Conservation (phyloP, 2,329 filamentous ascomycete species). For the Periglandula ipomoeae region DNA sequence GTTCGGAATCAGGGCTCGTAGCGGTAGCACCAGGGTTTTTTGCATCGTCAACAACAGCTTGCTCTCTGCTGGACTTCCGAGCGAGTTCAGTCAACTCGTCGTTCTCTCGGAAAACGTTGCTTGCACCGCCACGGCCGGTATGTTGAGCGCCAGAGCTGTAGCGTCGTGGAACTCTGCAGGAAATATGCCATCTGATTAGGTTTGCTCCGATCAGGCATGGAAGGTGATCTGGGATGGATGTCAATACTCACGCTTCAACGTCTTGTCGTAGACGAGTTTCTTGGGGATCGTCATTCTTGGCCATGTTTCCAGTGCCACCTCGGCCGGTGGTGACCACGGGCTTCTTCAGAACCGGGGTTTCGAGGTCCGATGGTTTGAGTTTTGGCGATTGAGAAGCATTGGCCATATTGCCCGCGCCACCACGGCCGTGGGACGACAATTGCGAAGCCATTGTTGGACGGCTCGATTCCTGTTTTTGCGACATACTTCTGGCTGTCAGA, state of each 20-base stretch:
- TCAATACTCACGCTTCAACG: constrained; percentile 54
- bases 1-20: constrained; percentile 10
- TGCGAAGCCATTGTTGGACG: constrained; percentile 18
- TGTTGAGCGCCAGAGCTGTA: constrained; percentile 51
- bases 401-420: constrained; percentile 69
- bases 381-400: constrained; percentile 42
- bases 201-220: not conserved
- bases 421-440: constrained; percentile 61
- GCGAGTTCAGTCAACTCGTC: constrained; percentile 29
- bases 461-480: not conserved
- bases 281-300: constrained; percentile 57
- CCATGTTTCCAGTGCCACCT: constrained; percentile 84
- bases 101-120: constrained; percentile 53
- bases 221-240: not conserved
- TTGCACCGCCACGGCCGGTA: constrained; percentile 65
- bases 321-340: constrained; percentile 83
- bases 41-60: constrained; percentile 23
- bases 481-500: not conserved
- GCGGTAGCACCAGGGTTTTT: constrained; percentile 2
- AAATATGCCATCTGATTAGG: constrained; percentile 7
- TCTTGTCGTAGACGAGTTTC: constrained; percentile 77
- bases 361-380: constrained; percentile 53
- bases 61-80: constrained; percentile 20
- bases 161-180: constrained; percentile 43
- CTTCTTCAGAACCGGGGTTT: constrained; percentile 75